A percentile compares a stretch with the other conserved stretches of the same genome.
Conservation (phyloP, 306 rosid species). For the Prinsepia uniflora region DNA sequence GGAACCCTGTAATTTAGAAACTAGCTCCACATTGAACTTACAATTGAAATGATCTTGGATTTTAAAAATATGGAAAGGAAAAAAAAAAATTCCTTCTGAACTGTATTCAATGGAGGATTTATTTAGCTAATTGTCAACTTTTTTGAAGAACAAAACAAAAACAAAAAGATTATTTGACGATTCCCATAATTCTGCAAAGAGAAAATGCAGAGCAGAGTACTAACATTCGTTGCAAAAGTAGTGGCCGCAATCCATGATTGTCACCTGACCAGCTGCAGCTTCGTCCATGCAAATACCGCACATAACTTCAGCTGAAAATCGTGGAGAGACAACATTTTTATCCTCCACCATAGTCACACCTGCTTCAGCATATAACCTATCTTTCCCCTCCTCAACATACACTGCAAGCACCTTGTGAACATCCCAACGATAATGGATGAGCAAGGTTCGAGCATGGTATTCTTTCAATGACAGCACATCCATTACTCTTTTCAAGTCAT, state of each 20-base stretch:
- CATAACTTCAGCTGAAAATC: slow-evolving; percentile 5
- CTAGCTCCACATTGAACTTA: background rate
- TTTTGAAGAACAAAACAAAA: background rate
- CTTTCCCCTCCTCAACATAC: slow-evolving; percentile 35
- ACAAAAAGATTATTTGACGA: background rate
- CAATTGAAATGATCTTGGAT: background rate
- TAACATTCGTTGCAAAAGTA: slow-evolving; percentile 36
- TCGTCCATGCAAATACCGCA: slow-evolving; percentile 37
- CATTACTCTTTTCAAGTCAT: slow-evolving; percentile 34
- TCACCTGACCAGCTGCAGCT: slow-evolving; percentile 9
- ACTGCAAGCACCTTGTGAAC: slow-evolving; percentile 32
- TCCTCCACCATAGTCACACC: slow-evolving; percentile 31
- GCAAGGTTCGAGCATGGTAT: slow-evolving; percentile 36
- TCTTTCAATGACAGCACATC: slow-evolving; percentile 37
- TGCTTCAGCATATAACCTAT: slow-evolving; percentile 26
- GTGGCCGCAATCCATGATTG: slow-evolving; percentile 38
- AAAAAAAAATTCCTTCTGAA: background rate
- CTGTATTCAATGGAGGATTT: background rate
- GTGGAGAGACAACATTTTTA: background rate
- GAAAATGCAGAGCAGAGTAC: slow-evolving; percentile 1
- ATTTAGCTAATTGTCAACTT: background rate
- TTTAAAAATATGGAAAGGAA: background rate
- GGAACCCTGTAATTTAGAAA: background rate
- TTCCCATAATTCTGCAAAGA: background rate
- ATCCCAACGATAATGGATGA: slow-evolving; percentile 46